These are phyloP conservation scores for Suillus paluster DNA, from an alignment of 768 basidiomycete species.

Conservation along the genomic window DNA sequence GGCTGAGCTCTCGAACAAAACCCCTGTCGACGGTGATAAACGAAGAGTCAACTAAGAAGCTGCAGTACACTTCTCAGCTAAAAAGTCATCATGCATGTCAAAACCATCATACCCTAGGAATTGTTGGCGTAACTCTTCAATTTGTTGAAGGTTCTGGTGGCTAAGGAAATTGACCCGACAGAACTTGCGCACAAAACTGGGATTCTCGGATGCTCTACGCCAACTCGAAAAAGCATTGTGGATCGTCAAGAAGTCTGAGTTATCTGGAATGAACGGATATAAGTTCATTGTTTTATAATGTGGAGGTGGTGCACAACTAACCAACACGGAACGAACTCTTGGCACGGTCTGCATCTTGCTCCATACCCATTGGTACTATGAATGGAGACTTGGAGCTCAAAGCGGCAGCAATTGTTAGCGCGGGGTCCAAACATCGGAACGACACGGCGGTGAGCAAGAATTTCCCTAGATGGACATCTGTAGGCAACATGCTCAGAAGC, in stretches of 20 bases:
- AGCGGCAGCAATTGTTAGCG: slow-evolving; percentile 93
- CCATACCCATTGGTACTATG: slow-evolving; percentile 84
- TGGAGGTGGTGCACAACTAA: slow-evolving; percentile 37
- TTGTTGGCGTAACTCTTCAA: slow-evolving; percentile 95
- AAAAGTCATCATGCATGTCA: slow-evolving; percentile 9
- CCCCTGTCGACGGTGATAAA: slow-evolving; percentile 74
- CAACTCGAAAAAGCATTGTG: slow-evolving; percentile 90
- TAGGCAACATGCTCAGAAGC: slow-evolving; percentile 87
- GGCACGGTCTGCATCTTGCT: slow-evolving; percentile 84
- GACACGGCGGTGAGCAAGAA: slow-evolving; percentile 84
- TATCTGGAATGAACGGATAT: slow-evolving; percentile 53
- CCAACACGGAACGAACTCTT: slow-evolving; percentile 80
- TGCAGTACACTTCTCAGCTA: slow-evolving; percentile 29
- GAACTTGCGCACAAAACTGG: slow-evolving; percentile 67
- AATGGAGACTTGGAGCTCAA: slow-evolving; percentile 95
- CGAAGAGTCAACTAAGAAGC: slow-evolving; percentile 86
- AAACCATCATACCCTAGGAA: slow-evolving; percentile 60
- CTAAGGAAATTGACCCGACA: slow-evolving; percentile 83
- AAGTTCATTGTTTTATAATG: neutral
- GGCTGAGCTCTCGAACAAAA: slow-evolving; percentile 71
- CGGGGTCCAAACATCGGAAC: slow-evolving; percentile 92
- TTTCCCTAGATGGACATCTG: slow-evolving; percentile 96
- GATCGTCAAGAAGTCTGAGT: slow-evolving; percentile 93
- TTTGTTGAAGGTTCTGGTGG: slow-evolving; percentile 93
- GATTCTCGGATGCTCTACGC: slow-evolving; percentile 75